Percentiles rank a stretch among this genome's conserved stretches.
These are phyloP conservation scores for Porcisia hertigi DNA, from an alignment of 208 protist genomes.

Conservation along the genomic window DNA sequence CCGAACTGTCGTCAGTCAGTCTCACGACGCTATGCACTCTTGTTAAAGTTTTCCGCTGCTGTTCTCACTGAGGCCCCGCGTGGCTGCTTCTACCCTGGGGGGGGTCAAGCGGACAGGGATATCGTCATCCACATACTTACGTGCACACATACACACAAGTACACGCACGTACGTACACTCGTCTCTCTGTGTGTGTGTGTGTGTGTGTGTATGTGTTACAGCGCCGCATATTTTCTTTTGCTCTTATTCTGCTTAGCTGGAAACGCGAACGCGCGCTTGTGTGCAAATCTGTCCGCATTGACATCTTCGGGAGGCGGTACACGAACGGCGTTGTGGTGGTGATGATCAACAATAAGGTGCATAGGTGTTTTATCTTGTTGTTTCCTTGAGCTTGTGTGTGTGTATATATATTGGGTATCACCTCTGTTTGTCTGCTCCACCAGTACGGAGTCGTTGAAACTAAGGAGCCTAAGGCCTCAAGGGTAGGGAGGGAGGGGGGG, in stretches of 20 bases:
- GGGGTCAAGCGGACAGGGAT: not conserved
- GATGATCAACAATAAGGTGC: too few species aligned
- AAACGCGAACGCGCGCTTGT: not conserved
- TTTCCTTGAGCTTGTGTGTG: not conserved
- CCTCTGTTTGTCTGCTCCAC: not conserved
- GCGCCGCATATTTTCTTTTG: not conserved
- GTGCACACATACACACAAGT: not conserved
- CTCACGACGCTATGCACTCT: not conserved
- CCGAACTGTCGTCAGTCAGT: not conserved
- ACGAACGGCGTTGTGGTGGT: too few species aligned
- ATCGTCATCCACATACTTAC: not conserved
- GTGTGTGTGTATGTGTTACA: slow-evolving; percentile 2
- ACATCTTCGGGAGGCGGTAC: too few species aligned
- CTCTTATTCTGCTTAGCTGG: not conserved
- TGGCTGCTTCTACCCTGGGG: not conserved
- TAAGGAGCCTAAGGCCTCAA: too few species aligned
- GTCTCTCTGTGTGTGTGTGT: not conserved
- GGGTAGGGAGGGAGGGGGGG: too few species aligned
- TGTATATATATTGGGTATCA: not conserved
- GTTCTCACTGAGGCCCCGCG: not conserved
- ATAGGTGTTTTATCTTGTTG: not conserved
- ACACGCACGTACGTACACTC: too few species aligned
- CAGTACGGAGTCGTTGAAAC: not conserved
- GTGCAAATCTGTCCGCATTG: not conserved
- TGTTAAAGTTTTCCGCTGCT: not conserved